Evolutionary conservation across 2,329 filamentous ascomycete species (phyloP), one percentile per base, ranked within the genome.

Genomic region (Dichotomopilus funicola): DNA sequence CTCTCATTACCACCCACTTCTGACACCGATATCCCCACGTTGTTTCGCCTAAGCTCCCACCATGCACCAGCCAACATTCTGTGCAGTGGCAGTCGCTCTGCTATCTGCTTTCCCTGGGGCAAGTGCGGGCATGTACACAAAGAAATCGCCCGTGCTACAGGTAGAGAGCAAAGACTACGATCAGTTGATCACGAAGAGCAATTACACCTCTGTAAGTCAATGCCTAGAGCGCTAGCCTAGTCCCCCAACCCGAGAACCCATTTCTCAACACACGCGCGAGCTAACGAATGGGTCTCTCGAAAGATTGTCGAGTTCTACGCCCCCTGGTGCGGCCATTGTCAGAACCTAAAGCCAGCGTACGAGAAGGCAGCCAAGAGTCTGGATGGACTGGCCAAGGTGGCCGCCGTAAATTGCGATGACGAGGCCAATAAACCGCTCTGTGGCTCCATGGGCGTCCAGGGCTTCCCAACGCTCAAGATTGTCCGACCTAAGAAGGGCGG

Each of bases 291-390:
- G 19, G 19, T 27, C 19, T 27, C 19, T 27, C 19, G 19, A 27
- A 27, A 85, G 79, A 79, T 84, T 46, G 74, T 84, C 69, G 89
- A 91, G 73, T 97, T 97, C 79, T 97, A 96, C 68, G 92, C 92
- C 7, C 92, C 92, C 31, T 97, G 92, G 92, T 97, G 94, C 67
- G 94, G 92, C 43, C 94, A 97, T 74, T 99, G 94, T 76, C 82
- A 96, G 74, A 96, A 88, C 73, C 86, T 99, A 66, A 91, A 96
- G 74, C 92, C 91, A 3, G 89, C 89, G 45, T 99, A 94, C 73
- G 92, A 97, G 72, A 96, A 96, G 72, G 91, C 86, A 1, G 94
- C 94, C 64, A 88, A 87, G 66, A 90, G 85, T 65, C 86, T 99
- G 56, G 82, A 87, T n/a, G 94, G 94, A 11, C 80, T 97, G 11